These are phyloP conservation scores for Trichoderma hamatum DNA, from an alignment of 2,329 filamentous ascomycete genomes.

Conservation along the genomic window DNA sequence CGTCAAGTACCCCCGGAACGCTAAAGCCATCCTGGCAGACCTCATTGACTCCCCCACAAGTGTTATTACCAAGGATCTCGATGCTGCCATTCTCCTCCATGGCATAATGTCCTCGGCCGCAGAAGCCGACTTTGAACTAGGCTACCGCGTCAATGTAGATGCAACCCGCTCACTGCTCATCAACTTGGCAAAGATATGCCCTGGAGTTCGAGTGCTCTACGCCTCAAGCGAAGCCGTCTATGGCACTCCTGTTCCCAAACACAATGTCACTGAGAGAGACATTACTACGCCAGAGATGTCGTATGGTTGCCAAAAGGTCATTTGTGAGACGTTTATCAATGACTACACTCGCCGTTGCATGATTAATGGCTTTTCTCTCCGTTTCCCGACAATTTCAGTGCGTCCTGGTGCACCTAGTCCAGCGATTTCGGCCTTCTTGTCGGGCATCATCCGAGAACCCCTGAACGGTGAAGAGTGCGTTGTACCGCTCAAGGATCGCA, in stretches of 20 bases:
- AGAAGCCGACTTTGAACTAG: not conserved
- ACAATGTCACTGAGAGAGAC: slow-evolving; percentile 45
- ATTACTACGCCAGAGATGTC: slow-evolving; percentile 59
- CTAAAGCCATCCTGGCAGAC: no score
- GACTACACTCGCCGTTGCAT: slow-evolving; percentile 52
- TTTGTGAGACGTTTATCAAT: slow-evolving; percentile 52
- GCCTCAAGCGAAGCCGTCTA: not conserved
- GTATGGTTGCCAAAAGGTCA: slow-evolving; percentile 65
- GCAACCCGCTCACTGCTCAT: not conserved
- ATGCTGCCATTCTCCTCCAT: no score
- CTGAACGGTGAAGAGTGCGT: not conserved
- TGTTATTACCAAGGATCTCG: no score
- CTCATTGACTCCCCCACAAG: no score
- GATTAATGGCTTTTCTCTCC: slow-evolving; percentile 44
- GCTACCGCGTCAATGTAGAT: not conserved
- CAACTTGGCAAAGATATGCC: not conserved
- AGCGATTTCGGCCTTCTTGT: not conserved
- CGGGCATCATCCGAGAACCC: not conserved
- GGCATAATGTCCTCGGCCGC: not conserved
- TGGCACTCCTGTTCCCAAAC: slow-evolving; percentile 40
- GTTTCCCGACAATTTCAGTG: not conserved
- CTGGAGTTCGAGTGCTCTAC: not conserved
- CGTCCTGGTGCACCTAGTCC: not conserved
- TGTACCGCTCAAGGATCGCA: not conserved
- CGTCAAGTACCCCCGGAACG: no score